These are phyloP conservation scores for Santalum album DNA, from an alignment of 164 flowering plant species.

Conservation along the genomic window DNA sequence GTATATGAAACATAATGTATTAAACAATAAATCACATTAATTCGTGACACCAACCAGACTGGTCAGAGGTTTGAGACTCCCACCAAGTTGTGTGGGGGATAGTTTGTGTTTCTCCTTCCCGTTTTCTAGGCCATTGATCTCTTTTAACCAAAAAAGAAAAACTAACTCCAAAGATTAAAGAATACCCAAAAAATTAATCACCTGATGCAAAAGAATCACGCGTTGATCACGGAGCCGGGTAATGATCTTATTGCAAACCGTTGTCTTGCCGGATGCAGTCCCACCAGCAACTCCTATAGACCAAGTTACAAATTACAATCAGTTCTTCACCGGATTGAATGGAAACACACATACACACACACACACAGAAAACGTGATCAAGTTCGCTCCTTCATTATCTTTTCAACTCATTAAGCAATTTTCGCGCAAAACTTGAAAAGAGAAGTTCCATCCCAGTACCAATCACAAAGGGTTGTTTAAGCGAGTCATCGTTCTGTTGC, in stretches of 20 bases:
- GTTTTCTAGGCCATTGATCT: neutral
- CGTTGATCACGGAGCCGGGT: conserved; percentile 59
- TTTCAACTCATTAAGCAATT: too few relatives aligned
- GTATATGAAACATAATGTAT: neutral
- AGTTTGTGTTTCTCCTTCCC: too few relatives aligned
- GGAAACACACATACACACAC: too few relatives aligned
- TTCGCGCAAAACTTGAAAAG: too few relatives aligned
- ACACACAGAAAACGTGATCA: too few relatives aligned
- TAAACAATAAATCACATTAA: neutral
- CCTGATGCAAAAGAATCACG: conserved; percentile 61
- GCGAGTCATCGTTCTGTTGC: conserved; percentile 4
- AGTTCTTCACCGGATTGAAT: too few relatives aligned
- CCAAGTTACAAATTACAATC: too few relatives aligned
- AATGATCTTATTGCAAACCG: conserved; percentile 64
- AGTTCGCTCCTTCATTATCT: too few relatives aligned
- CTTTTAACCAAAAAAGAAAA: neutral
- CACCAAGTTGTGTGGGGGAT: too few relatives aligned
- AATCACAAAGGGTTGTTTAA: conserved; percentile 48
- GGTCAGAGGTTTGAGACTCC: neutral
- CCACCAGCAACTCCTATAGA: conserved; percentile 64
- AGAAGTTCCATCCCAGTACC: too few relatives aligned
- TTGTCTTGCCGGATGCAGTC: conserved; percentile 67
- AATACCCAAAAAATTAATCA: conserved; percentile 9
- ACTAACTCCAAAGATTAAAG: neutral
- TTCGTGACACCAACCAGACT: neutral